Evolutionary conservation across 164 flowering plant species (phyloP), one percentile per base, ranked within the genome.

Genomic region (Aristolochia californica): DNA sequence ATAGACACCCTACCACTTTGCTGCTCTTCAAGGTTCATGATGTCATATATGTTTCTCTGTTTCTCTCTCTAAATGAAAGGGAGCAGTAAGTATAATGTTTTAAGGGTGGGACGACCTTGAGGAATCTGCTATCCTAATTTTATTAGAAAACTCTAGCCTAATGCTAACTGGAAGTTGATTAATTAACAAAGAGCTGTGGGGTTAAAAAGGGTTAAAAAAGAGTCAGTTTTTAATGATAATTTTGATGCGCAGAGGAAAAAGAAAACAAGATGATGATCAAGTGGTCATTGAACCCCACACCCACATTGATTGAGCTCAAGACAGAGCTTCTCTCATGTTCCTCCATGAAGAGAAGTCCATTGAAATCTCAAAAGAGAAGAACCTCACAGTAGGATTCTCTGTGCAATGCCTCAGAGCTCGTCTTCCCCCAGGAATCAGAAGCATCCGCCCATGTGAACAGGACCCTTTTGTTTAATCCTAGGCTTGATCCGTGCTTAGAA

Each of bases 361-460:
- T 48, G 15, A 34, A 53, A 51, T 24, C 43, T 65, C 66, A 71
- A 50, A 53, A 69, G 24, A 69, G 48, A 72, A 75, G 71, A 75
- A 69, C 68, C 40, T 67, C 47, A 27, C 71, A 66, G 70, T 69
- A 68, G 70, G 74, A 69, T 72, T 72, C 74, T 75, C 71, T 62
- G 57, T 54, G 21, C 67, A 62, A 47, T 54, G 48, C 22, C 57
- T 13, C 64, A 54, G 38, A 62, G 12, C 52, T 57, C 54, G 61
- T 44, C 45, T 43, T 51, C 59, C 43, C 57, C 51, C 43, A 47
- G 53, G 59, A 57, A 63, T 63, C 68, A 59, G 38, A 49, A 38
- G 61, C 68, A 55, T 61, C 63, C 63, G 30, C 25, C 75, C 75
- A 67, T 71, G 71, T 67, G 71, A 67, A 34, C 40, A 34, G 10